Evolutionary conservation across 2,329 filamentous ascomycete species (phyloP).

Genomic region (Pseudogymnoascus sp.): DNA sequence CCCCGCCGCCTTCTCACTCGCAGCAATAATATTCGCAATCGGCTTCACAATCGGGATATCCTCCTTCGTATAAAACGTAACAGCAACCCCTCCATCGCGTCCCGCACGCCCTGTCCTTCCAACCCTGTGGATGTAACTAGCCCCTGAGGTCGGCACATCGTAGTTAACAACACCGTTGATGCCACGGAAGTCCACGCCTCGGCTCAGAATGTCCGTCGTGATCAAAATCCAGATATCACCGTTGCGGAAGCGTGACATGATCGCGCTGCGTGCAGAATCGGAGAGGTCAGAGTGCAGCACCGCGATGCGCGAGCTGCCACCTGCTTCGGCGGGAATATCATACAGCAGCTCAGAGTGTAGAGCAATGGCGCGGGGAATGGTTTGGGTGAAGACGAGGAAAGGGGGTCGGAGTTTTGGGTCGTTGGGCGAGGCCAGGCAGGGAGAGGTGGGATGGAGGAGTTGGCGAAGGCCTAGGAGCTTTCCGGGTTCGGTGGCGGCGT

Average conservation of each 20-base stretch:
- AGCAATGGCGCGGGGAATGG: constrained; percentile 80
- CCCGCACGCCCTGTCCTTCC: constrained; percentile 87
- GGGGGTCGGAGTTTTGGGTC: constrained; percentile 59
- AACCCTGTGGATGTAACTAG: constrained; percentile 86
- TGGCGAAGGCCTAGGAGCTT: constrained; percentile 89
- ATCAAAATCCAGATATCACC: constrained; percentile 96
- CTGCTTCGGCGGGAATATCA: constrained; percentile 84
- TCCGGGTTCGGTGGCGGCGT: constrained; percentile 85
- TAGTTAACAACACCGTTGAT: constrained; percentile 97
- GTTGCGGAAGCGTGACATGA: constrained; percentile 83
- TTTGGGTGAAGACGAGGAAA: constrained; percentile 93
- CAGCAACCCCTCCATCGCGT: constrained; percentile 75
- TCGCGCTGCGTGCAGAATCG: constrained; percentile 62
- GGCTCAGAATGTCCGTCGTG: constrained; percentile 85
- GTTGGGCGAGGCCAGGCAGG: constrained; percentile 38
- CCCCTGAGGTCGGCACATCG: constrained; percentile 86
- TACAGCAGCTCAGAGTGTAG: constrained; percentile 86
- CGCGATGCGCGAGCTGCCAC: constrained; percentile 74
- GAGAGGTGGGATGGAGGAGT: constrained; percentile 67
- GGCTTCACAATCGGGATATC: constrained; percentile 85
- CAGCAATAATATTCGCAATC: constrained; percentile 85
- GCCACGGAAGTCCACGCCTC: constrained; percentile 89
- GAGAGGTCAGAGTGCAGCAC: constrained; percentile 84
- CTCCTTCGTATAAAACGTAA: constrained; percentile 93
- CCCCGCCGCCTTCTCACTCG: constrained; percentile 65